These are phyloP conservation scores for Skeletonema menzelii DNA, from an alignment of 108 stramenopile species.

Conservation along the genomic window DNA sequence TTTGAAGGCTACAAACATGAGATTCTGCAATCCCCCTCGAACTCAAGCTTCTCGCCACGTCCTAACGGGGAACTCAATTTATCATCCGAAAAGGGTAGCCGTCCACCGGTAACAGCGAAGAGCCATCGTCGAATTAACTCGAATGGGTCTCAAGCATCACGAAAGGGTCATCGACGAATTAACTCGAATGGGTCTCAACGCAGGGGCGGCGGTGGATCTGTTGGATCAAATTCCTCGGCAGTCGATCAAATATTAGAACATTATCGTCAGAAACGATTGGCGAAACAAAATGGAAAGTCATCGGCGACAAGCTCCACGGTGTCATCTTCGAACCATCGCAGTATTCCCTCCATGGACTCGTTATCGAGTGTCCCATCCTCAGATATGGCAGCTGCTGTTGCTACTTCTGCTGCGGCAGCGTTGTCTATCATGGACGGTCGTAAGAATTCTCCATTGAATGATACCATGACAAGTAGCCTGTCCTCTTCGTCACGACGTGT, in stretches of 20 bases:
- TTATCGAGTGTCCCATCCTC: constrained; percentile 1
- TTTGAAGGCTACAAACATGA: not conserved
- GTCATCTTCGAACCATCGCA: not conserved
- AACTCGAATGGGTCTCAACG: not conserved
- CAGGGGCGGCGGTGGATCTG: constrained; percentile 20
- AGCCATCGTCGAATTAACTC: not conserved
- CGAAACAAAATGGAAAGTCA: constrained; percentile 5
- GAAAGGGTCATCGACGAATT: not conserved
- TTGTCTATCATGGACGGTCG: not conserved
- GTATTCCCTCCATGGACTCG: not conserved
- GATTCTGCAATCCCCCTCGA: not conserved
- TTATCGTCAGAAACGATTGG: constrained; percentile 39
- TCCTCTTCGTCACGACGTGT: not conserved
- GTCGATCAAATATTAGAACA: constrained; percentile 44
- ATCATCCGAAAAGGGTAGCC: not conserved
- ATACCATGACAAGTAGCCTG: not conserved
- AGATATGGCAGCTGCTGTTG: not conserved
- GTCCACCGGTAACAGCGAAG: not conserved
- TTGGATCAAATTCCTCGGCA: constrained; percentile 35
- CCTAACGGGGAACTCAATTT: not conserved
- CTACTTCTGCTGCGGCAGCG: not conserved
- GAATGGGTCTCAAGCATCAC: not conserved
- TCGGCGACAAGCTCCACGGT: not conserved
- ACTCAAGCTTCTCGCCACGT: not conserved
- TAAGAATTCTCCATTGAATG: not conserved